A percentile compares a stretch with the other conserved stretches of the same genome.
phyloP scores from a whole-genome alignment of 305 asterid genomes.

The Rubia tinctorum region DNA sequence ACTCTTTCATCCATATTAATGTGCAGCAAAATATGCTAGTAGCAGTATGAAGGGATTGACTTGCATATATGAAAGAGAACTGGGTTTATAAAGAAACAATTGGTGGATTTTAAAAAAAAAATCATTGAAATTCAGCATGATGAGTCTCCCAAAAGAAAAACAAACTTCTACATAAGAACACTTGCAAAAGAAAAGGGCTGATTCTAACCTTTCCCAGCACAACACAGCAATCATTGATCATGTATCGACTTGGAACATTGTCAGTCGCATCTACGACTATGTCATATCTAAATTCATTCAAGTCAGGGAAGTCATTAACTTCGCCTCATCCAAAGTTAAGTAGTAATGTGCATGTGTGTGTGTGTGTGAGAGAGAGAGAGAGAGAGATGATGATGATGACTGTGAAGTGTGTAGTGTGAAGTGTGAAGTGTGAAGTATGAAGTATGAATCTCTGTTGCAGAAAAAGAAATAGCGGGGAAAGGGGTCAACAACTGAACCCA shows the following conservation, averaged over 20 bases:
- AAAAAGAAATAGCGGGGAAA: too few species aligned
- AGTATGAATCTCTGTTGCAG: too few species aligned
- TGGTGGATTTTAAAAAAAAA: neutral
- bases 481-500: too few species aligned
- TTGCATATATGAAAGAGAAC: neutral
- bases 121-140: neutral
- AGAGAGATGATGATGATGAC: neutral
- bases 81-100: neutral
- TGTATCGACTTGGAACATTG: conserved; percentile 89
- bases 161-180: neutral
- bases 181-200: conserved; percentile 1
- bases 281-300: conserved; percentile 57
- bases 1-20: neutral
- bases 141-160: neutral
- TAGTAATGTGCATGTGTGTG: neutral
- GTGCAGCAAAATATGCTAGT: neutral
- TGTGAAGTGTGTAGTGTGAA: too few species aligned
- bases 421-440: too few species aligned
- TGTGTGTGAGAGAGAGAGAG: neutral
- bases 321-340: neutral
- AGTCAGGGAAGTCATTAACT: conserved; percentile 23
- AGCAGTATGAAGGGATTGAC: neutral
- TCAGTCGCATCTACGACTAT: conserved; percentile 95
- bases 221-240: conserved; percentile 94
- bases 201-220: conserved; percentile 79